phyloP scores from a whole-genome alignment of 1,284 basidiomycete genomes.

The Leccinum pallidistipes region DNA sequence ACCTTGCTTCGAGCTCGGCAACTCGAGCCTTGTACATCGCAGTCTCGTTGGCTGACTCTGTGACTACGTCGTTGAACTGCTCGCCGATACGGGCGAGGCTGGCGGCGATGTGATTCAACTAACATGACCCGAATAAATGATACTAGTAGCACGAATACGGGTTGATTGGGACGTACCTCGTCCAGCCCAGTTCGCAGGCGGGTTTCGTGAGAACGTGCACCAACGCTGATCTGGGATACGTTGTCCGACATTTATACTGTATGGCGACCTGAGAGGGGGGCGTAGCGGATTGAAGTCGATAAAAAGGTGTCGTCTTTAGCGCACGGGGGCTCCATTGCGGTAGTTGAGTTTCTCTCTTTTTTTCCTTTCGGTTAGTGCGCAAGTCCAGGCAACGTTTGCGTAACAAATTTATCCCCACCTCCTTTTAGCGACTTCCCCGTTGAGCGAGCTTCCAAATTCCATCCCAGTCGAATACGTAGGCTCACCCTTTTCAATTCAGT shows the following conservation, averaged over 20 bases:
- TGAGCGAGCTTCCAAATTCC: conserved; percentile 19
- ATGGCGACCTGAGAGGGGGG: neutral
- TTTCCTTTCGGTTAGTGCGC: conserved; percentile 6
- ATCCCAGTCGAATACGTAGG: conserved; percentile 11
- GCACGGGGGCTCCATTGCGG: conserved; percentile 12
- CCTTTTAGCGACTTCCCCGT: conserved; percentile 5
- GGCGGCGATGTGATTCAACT: conserved; percentile 28
- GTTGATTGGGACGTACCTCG: conserved; percentile 20
- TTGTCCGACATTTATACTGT: conserved; percentile 9
- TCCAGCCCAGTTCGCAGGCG: conserved; percentile 26
- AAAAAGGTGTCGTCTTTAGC: neutral
- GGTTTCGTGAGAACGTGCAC: conserved; percentile 19
- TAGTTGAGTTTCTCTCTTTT: neutral
- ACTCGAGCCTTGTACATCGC: conserved; percentile 28
- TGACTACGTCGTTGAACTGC: conserved; percentile 36
- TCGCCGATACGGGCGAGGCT: conserved; percentile 29
- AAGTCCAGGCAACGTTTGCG: conserved; percentile 9
- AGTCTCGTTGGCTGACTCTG: conserved; percentile 29
- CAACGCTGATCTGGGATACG: neutral
- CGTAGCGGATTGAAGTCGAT: conserved; percentile 1
- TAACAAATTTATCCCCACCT: conserved; percentile 22
- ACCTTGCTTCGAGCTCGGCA: conserved; percentile 33
- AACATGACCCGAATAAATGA: neutral
- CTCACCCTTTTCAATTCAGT: conserved; percentile 1
- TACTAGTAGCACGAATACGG: neutral